These are phyloP conservation scores for Hordeum pubiflorum DNA, from an alignment of 202 grass and related monocot species.

Conservation along the genomic window DNA sequence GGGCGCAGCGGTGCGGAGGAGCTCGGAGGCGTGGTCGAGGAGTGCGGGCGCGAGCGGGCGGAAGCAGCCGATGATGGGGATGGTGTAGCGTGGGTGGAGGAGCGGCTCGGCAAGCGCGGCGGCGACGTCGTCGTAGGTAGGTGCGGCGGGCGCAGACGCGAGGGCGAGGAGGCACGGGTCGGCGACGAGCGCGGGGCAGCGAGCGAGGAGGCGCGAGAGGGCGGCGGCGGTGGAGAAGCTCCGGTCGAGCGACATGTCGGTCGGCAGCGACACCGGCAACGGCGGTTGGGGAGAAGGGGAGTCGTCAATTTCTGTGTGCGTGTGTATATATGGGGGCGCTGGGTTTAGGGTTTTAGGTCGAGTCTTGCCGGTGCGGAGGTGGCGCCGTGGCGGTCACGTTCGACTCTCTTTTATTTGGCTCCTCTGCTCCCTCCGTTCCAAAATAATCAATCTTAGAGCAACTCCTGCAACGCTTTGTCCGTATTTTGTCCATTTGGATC, in stretches of 20 bases:
- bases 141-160: conserved; percentile 6
- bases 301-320: neutral
- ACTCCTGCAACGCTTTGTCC: too few species aligned
- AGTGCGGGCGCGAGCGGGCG: conserved; percentile 51
- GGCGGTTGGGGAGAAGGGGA: neutral
- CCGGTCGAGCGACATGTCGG: conserved; percentile 71
- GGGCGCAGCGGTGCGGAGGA: conserved; percentile 35
- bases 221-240: conserved; percentile 52
- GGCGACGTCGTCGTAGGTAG: conserved; percentile 39
- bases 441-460: too few species aligned
- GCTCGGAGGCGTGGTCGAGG: conserved; percentile 44
- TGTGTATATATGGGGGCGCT: conserved; percentile 9
- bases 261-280: neutral
- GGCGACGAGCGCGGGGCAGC: conserved; percentile 47
- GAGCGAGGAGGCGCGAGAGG: conserved; percentile 49
- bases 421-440: too few species aligned
- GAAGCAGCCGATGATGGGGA: conserved; percentile 87
- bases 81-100: conserved; percentile 70
- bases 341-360: conserved; percentile 68
- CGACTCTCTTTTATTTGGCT: too few species aligned
- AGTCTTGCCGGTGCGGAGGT: neutral
- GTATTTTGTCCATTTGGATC: too few species aligned
- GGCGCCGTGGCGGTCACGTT: neutral
- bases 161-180: conserved; percentile 36
- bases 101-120: conserved; percentile 67